A percentile compares a stretch with the other conserved stretches of the same genome.
Evolutionary conservation across 139 green algal genomes (phyloP).

Genomic region (Coelastrella sp.): DNA sequence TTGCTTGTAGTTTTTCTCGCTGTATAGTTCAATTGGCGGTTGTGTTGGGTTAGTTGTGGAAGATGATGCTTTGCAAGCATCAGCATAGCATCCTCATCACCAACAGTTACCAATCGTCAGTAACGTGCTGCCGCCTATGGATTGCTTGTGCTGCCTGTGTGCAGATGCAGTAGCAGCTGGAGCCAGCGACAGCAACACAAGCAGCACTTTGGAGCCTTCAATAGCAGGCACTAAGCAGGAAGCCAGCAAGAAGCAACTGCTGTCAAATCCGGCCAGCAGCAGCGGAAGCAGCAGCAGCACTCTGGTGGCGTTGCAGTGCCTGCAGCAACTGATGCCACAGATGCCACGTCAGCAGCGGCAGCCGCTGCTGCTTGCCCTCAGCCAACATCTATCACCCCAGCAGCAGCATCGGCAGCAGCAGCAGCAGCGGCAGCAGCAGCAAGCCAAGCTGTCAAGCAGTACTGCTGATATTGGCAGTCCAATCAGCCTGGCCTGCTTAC

Average conservation of each 20-base stretch:
- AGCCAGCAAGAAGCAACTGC: neutral
- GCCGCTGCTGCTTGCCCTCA: constrained; percentile 27
- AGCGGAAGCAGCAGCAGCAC: neutral
- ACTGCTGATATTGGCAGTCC: constrained; percentile 2
- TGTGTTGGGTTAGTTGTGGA: too few relatives aligned
- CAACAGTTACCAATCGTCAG: too few relatives aligned
- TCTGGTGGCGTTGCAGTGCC: constrained; percentile 2
- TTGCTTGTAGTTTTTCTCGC: too few relatives aligned
- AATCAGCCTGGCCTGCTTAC: constrained; percentile 36
- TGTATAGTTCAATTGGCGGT: too few relatives aligned
- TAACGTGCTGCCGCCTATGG: neutral
- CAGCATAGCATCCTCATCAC: too few relatives aligned
- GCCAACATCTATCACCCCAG: too few relatives aligned
- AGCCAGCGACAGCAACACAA: too few relatives aligned
- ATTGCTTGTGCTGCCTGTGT: neutral
- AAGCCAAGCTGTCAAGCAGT: neutral
- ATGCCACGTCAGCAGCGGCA: neutral
- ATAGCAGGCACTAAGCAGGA: neutral
- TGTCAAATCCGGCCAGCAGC: neutral
- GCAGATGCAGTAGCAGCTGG: constrained; percentile 21
- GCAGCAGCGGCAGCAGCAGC: neutral
- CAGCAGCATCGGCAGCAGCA: too few relatives aligned
- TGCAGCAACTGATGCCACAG: constrained; percentile 32
- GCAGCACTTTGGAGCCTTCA: too few relatives aligned
- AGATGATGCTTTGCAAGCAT: too few relatives aligned